Conservation (phyloP, 768 basidiomycete genomes). For the Rhodotorula babjevae region DNA sequence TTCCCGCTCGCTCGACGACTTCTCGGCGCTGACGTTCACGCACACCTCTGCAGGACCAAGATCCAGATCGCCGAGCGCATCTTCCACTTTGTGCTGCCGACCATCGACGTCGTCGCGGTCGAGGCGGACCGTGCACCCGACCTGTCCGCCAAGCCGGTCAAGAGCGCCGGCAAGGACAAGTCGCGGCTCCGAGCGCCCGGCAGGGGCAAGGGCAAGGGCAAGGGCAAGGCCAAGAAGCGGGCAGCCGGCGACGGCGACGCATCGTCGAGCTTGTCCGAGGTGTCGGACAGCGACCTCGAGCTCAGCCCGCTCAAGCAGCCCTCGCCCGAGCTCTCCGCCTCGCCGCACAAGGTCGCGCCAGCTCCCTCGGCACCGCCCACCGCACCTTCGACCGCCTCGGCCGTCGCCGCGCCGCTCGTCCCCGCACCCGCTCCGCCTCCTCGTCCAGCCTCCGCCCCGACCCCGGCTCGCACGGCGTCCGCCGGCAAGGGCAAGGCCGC, state of each 20-base stretch:
- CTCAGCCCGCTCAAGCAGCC: background rate
- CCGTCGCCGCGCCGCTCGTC: too few species aligned
- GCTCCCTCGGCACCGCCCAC: too few species aligned
- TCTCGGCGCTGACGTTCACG: background rate
- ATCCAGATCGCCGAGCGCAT: conserved; percentile 96
- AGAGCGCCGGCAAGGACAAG: conserved; percentile 48
- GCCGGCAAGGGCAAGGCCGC: background rate
- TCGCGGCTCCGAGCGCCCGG: conserved; percentile 46
- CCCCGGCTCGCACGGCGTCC: too few species aligned
- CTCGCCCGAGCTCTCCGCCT: background rate
- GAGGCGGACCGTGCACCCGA: background rate
- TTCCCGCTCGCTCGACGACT: too few species aligned
- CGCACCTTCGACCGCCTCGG: background rate
- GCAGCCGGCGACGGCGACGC: background rate
- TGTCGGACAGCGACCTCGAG: conserved; percentile 18
- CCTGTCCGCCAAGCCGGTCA: conserved; percentile 52
- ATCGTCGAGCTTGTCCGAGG: conserved; percentile 19
- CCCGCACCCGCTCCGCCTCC: too few species aligned
- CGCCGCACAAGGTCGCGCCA: background rate
- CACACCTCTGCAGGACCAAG: conserved; percentile 59
- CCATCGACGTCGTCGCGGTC: conserved; percentile 25
- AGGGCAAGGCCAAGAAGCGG: conserved; percentile 33
- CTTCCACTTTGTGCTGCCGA: conserved; percentile 90
- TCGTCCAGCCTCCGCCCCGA: too few species aligned
- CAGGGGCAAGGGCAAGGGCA: conserved; percentile 32